Conservation (phyloP, 108 stramenopile genomes). For the Fragilaria crotonensis region DNA sequence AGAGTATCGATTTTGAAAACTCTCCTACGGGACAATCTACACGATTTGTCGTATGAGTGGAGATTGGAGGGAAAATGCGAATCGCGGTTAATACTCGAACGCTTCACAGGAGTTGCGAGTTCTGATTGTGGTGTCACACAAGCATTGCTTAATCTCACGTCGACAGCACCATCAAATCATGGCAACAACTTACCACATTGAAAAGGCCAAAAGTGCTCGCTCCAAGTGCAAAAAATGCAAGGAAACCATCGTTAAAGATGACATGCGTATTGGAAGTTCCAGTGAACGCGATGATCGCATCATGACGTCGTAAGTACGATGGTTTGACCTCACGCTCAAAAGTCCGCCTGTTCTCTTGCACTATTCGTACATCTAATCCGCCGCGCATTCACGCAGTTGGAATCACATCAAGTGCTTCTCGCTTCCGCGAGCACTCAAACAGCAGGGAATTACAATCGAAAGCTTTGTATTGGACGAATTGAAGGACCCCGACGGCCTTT, state of each 20-base stretch:
- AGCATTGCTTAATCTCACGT: too few relatives aligned
- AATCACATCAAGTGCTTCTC: slow-evolving; percentile 43
- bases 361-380: too few relatives aligned
- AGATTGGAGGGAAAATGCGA: too few relatives aligned
- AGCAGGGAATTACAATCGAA: slow-evolving; percentile 13
- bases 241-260: slow-evolving; percentile 53
- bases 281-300: slow-evolving; percentile 9
- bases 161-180: neutral
- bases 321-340: neutral
- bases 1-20: too few relatives aligned
- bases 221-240: slow-evolving; percentile 71
- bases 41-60: too few relatives aligned
- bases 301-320: neutral
- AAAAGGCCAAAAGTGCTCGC: slow-evolving; percentile 56
- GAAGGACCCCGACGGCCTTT: slow-evolving; percentile 13
- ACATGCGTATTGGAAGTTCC: slow-evolving; percentile 33
- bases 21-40: too few relatives aligned
- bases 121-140: too few relatives aligned
- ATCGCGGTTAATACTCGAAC: too few relatives aligned
- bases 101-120: too few relatives aligned
- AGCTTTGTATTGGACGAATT: slow-evolving; percentile 46
- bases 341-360: neutral
- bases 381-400: too few relatives aligned
- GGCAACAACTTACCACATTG: slow-evolving; percentile 24
- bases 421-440: slow-evolving; percentile 36